phyloP scores from a whole-genome alignment of 345 rosid genomes.

The Trapa incisa region DNA sequence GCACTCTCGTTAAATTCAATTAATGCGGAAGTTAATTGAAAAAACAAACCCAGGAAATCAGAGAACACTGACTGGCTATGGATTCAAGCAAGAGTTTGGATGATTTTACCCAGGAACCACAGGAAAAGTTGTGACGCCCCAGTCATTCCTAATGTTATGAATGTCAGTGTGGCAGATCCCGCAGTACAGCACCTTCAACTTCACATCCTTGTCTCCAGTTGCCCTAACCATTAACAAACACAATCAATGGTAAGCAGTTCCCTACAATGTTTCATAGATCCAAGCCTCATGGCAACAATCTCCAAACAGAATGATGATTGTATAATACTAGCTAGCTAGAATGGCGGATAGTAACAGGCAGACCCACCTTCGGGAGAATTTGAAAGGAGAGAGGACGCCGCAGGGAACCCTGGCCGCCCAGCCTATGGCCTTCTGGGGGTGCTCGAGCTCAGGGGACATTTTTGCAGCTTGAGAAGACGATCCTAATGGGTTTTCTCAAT shows the following conservation, averaged over 20 bases:
- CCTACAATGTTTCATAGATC: too few species aligned
- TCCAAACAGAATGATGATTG: too few species aligned
- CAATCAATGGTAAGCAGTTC: not conserved
- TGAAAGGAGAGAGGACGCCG: slow-evolving; percentile 49
- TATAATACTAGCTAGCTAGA: too few species aligned
- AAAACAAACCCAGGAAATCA: too few species aligned
- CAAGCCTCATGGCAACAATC: too few species aligned
- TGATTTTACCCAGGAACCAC: slow-evolving; percentile 52
- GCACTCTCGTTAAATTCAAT: too few species aligned
- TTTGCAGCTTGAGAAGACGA: too few species aligned
- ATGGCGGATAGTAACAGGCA: not conserved
- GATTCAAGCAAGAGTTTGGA: not conserved
- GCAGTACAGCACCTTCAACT: slow-evolving; percentile 45
- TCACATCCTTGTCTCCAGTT: slow-evolving; percentile 50
- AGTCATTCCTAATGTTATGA: slow-evolving; percentile 35
- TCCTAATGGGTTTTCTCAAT: not conserved
- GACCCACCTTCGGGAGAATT: slow-evolving; percentile 43
- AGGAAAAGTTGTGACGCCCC: slow-evolving; percentile 42
- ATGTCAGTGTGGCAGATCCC: slow-evolving; percentile 69
- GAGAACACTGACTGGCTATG: too few species aligned
- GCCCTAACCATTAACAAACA: slow-evolving; percentile 19
- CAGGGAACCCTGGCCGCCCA: slow-evolving; percentile 55
- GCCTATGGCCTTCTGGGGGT: slow-evolving; percentile 28
- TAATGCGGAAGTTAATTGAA: too few species aligned
- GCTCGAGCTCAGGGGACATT: slow-evolving; percentile 13